Evolutionary conservation across 2,329 filamentous ascomycete genomes (phyloP).

Genomic region (Leptographium lundbergii): DNA sequence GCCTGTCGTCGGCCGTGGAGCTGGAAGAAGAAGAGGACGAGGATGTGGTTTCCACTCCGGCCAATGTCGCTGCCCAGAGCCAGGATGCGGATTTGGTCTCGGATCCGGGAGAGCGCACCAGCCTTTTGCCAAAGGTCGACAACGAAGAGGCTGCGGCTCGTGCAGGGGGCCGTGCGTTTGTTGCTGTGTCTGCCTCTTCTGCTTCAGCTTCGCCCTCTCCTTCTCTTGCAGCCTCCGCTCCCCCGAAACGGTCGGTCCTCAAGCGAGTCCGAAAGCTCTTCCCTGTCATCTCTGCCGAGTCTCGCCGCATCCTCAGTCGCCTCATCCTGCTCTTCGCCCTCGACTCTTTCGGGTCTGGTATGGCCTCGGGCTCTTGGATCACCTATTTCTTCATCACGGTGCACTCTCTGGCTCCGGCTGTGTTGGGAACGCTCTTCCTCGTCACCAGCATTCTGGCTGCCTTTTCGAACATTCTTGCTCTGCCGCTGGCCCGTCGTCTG

Average conservation of each 20-base stretch:
- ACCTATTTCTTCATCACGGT: slow-evolving; percentile 41
- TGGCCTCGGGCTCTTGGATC: slow-evolving; percentile 39
- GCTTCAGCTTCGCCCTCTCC: not conserved
- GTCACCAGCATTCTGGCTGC: slow-evolving; percentile 38
- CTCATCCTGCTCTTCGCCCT: slow-evolving; percentile 30
- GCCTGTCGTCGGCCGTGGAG: slow-evolving; percentile 27
- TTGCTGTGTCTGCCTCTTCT: not conserved
- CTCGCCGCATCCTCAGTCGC: slow-evolving; percentile 39
- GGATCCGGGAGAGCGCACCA: not conserved
- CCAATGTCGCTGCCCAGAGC: not conserved
- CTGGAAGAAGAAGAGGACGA: slow-evolving; percentile 11
- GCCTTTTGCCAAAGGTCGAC: not conserved
- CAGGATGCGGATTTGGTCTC: not conserved
- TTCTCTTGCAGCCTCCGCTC: not conserved
- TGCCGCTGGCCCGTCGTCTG: slow-evolving; percentile 32
- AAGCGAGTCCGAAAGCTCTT: slow-evolving; percentile 23
- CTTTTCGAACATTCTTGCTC: slow-evolving; percentile 37
- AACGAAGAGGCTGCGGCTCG: no score
- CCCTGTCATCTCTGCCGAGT: slow-evolving; percentile 44
- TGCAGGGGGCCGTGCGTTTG: no score
- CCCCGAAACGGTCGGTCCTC: not conserved
- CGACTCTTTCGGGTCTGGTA: slow-evolving; percentile 34
- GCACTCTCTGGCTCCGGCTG: slow-evolving; percentile 33
- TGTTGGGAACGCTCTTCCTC: slow-evolving; percentile 42
- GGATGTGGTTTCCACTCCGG: not conserved